A percentile compares a stretch with the other conserved stretches of the same genome.
These are phyloP conservation scores for Chrysopogon serrulatus DNA, from an alignment of 176 grass and related monocot species.

Conservation along the genomic window DNA sequence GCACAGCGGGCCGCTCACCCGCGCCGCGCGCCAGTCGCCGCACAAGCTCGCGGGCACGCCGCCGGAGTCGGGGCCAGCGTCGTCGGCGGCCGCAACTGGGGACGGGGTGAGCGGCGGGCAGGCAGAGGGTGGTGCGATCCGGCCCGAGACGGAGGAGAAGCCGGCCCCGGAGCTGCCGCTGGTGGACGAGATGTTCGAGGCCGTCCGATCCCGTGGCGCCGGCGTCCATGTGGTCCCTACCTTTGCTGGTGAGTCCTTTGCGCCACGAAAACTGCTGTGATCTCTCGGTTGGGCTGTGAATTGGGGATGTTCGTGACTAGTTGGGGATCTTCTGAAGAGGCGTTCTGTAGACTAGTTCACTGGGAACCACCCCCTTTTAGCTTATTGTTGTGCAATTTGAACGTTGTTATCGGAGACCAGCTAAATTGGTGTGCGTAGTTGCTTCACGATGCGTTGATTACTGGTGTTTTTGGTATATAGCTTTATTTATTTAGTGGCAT, in stretches of 20 bases:
- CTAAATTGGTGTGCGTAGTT: not conserved
- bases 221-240: conserved; percentile 85
- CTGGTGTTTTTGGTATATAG: not conserved
- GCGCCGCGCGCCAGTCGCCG: conserved; percentile 87
- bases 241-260: conserved; percentile 66
- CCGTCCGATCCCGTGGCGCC: conserved; percentile 76
- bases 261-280: not conserved
- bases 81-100: not conserved
- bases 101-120: conserved; percentile 28
- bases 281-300: conserved; percentile 21
- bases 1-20: conserved; percentile 89
- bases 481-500: conserved; percentile 17
- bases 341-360: conserved; percentile 24
- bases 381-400: not conserved
- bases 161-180: conserved; percentile 21
- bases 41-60: conserved; percentile 47
- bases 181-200: conserved; percentile 66
- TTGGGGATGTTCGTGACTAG: not conserved
- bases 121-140: conserved; percentile 20
- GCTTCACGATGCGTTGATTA: conserved; percentile 2
- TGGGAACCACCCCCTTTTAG: not conserved
- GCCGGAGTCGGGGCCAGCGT: conserved; percentile 20
- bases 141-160: not conserved
- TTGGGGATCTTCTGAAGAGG: not conserved
- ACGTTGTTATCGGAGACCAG: not conserved